Conservation (phyloP, 768 basidiomycete species). For the Pisolithus tinctorius region DNA sequence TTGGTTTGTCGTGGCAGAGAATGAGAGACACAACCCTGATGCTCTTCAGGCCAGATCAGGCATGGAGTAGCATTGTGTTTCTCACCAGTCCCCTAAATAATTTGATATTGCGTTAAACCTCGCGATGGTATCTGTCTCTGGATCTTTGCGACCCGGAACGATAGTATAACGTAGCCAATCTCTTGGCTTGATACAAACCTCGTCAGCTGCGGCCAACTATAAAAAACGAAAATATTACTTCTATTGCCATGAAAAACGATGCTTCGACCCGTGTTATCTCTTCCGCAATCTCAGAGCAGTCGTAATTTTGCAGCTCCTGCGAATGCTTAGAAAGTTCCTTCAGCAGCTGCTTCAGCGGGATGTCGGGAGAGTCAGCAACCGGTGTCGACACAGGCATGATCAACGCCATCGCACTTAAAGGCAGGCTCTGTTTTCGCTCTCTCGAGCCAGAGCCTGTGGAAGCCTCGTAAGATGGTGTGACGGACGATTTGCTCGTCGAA, state of each 20-base stretch:
- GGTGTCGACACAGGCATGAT: slow-evolving; percentile 30
- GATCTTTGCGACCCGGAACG: slow-evolving; percentile 57
- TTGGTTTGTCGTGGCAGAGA: slow-evolving; percentile 75
- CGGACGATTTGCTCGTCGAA: slow-evolving; percentile 19
- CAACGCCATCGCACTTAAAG: slow-evolving; percentile 41
- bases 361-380: slow-evolving; percentile 29
- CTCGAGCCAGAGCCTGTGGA: slow-evolving; percentile 28
- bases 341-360: slow-evolving; percentile 49
- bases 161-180: slow-evolving; percentile 82
- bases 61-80: background rate
- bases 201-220: background rate
- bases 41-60: slow-evolving; percentile 1
- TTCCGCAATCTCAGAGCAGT: slow-evolving; percentile 67
- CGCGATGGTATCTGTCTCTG: slow-evolving; percentile 61
- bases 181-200: slow-evolving; percentile 51
- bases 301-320: slow-evolving; percentile 46
- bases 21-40: slow-evolving; percentile 87
- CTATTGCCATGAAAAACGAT: slow-evolving; percentile 64
- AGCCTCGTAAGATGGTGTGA: slow-evolving; percentile 15
- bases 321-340: slow-evolving; percentile 58
- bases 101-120: slow-evolving; percentile 73
- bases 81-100: slow-evolving; percentile 78
- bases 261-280: slow-evolving; percentile 78
- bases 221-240: slow-evolving; percentile 41
- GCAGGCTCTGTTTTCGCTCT: slow-evolving; percentile 67